Evolutionary conservation across 495 filamentous ascomycete species (phyloP), one percentile per base, ranked within the genome.

Genomic region (Pyrenula massariospora): DNA sequence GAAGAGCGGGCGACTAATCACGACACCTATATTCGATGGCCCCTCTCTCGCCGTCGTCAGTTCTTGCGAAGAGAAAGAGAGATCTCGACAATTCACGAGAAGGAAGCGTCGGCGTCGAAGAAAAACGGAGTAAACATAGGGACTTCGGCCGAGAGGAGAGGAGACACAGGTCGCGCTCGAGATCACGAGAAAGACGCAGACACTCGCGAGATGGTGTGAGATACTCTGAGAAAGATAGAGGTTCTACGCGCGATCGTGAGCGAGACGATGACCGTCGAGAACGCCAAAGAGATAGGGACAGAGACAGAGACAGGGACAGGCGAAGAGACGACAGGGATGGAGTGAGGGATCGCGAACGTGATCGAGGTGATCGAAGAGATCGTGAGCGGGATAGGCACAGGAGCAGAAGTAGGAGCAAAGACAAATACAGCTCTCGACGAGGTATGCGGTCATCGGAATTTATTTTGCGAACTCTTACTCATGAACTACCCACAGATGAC

Each of bases 391-490:
- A 74, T 59, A 68, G 64, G 56, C 66, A 73, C 42, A 67, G 73
- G 52, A 74, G 78, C 25, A 68, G 75, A 50, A 79, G 74, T 59
- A 59, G 62, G 24, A 77, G 75, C 54, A 64, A 72, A 54, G 77
- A 81, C 11, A 73, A 71, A 62, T 64, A 74, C 56, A 56, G 67
- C 56, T 67, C 74, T 51, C 62, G 67, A 64, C 65, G 73, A 69
- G 71, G 68, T 79, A 56, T 59, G 58, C 19, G 20, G 49, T 36
- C 36, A 31, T 50, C 56, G 57, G 24, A 57, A 56, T 50, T 47
- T 55, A 25, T 57, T 12, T 56, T 42, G 12, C 31, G 51, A 31
- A 54, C 47, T 12, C 25, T 23, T 21, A 61, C 3, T 60, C 62
- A 8, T 53, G 54, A 24, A 59, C 56, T 56, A 62, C 52, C 22